These are phyloP conservation scores for Nematocida displodere DNA, from an alignment of 371 early-diverging fungal genomes.

Conservation along the genomic window DNA sequence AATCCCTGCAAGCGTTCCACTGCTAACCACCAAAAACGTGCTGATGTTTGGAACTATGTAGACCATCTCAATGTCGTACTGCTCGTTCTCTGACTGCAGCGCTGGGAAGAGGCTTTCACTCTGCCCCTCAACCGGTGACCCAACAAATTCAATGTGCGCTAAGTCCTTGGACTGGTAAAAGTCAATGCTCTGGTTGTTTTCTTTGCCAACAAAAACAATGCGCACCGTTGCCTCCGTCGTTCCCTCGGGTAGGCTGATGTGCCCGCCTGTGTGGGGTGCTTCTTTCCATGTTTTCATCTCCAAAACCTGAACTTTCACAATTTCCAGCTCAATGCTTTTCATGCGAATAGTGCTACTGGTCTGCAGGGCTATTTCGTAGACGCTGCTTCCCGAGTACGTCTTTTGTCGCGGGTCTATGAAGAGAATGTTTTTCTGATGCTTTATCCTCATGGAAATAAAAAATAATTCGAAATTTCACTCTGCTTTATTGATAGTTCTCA, in stretches of 20 bases:
- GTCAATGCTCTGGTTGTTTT: slow-evolving; percentile 10
- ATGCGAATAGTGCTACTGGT: neutral
- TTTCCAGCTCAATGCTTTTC: neutral
- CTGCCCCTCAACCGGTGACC: neutral
- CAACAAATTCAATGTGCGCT: slow-evolving; percentile 15
- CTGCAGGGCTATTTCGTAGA: neutral
- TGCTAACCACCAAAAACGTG: slow-evolving; percentile 51
- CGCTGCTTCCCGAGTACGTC: slow-evolving; percentile 37
- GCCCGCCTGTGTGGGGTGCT: neutral
- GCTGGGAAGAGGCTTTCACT: slow-evolving; percentile 18
- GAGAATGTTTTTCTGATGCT: slow-evolving; percentile 45
- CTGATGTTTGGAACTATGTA: slow-evolving; percentile 58
- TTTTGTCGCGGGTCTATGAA: slow-evolving; percentile 3
- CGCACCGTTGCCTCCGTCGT: neutral
- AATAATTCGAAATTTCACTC: slow-evolving; percentile 1
- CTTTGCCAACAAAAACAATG: slow-evolving; percentile 2
- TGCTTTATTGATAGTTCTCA: neutral
- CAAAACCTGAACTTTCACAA: slow-evolving; percentile 20
- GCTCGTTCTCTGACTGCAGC: neutral
- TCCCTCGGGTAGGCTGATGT: neutral
- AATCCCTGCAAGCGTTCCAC: slow-evolving; percentile 55
- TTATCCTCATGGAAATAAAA: slow-evolving; percentile 37
- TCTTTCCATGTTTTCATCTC: neutral
- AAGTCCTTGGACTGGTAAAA: slow-evolving; percentile 8
- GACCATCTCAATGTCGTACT: slow-evolving; percentile 49